phyloP scores from a whole-genome alignment of 192 early-diverging fungal genomes.

The Coemansia sp. region DNA sequence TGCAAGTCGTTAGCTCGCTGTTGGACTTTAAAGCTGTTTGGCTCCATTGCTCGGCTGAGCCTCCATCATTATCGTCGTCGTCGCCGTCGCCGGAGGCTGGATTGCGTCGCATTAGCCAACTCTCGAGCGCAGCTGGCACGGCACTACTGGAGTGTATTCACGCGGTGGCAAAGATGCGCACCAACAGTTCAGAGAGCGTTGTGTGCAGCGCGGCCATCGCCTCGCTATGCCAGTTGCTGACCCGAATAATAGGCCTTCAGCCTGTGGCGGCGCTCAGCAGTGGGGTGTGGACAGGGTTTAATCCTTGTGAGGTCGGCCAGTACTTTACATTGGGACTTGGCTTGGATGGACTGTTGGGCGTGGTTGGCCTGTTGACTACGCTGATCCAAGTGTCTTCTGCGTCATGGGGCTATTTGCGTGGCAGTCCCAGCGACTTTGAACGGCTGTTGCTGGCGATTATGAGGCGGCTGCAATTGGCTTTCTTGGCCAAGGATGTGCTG shows the following conservation, averaged over 20 bases:
- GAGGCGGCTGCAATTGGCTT: slow-evolving; percentile 31
- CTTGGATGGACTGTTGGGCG: slow-evolving; percentile 25
- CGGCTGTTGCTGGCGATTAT: slow-evolving; percentile 22
- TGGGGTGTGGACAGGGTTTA: slow-evolving; percentile 21
- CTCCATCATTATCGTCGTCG: not conserved
- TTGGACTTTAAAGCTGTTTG: slow-evolving; percentile 24
- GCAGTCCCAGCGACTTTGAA: slow-evolving; percentile 22
- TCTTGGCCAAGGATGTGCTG: slow-evolving; percentile 14
- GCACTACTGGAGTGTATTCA: slow-evolving; percentile 12
- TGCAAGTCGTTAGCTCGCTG: slow-evolving; percentile 20
- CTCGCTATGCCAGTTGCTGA: slow-evolving; percentile 22
- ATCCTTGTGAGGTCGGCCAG: slow-evolving; percentile 14
- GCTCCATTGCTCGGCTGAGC: slow-evolving; percentile 19
- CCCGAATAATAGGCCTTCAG: slow-evolving; percentile 24
- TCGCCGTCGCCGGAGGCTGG: not conserved
- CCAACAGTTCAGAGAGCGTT: not conserved
- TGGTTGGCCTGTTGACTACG: slow-evolving; percentile 32
- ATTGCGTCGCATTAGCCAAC: slow-evolving; percentile 5
- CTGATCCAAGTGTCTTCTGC: slow-evolving; percentile 28
- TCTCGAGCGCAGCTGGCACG: slow-evolving; percentile 2
- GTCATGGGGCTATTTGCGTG: slow-evolving; percentile 26
- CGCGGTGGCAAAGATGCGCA: slow-evolving; percentile 7
- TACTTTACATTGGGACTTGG: slow-evolving; percentile 14
- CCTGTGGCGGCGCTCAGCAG: slow-evolving; percentile 17
- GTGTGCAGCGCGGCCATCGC: slow-evolving; percentile 24